Percentiles rank a stretch among this genome's conserved stretches.
phyloP scores from a whole-genome alignment of 2,329 filamentous ascomycete species.

The Diaporthe citrichinensis region DNA sequence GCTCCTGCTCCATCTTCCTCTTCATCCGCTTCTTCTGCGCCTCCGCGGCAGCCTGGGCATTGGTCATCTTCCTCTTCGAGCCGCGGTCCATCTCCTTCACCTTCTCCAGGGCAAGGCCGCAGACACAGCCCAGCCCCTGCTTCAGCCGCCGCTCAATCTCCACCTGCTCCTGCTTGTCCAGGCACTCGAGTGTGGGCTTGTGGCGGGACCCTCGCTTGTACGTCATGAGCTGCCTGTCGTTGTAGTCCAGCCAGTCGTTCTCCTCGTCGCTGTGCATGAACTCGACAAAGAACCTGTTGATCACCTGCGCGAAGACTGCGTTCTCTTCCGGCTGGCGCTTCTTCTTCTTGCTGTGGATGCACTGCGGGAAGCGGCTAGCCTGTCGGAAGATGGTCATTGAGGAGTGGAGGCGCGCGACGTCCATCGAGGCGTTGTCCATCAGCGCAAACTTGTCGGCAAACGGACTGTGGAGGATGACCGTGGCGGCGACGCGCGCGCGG shows the following conservation, averaged over 20 bases:
- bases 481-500: constrained; percentile 9
- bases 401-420: constrained; percentile 34
- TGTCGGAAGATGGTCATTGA: constrained; percentile 38
- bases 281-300: constrained; percentile 17
- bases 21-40: background rate
- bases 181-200: constrained; percentile 11
- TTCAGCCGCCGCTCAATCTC: background rate
- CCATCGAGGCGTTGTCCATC: constrained; percentile 33
- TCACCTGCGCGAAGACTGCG: constrained; percentile 16
- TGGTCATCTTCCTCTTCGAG: constrained; percentile 22
- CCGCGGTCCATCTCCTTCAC: constrained; percentile 6
- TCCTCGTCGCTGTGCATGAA: background rate
- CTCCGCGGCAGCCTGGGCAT: background rate
- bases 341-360: constrained; percentile 20
- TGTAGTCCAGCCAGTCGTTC: background rate
- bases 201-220: background rate
- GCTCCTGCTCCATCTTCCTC: background rate
- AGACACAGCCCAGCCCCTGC: constrained; percentile 1
- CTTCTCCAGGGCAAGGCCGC: background rate
- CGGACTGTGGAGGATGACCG: constrained; percentile 15
- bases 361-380: constrained; percentile 26
- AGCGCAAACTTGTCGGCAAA: constrained; percentile 30
- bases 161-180: constrained; percentile 9
- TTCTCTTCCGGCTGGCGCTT: background rate
- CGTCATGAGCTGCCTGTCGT: background rate